Conservation (phyloP, 75 land plant species). For the Selaginella tamariscina region DNA sequence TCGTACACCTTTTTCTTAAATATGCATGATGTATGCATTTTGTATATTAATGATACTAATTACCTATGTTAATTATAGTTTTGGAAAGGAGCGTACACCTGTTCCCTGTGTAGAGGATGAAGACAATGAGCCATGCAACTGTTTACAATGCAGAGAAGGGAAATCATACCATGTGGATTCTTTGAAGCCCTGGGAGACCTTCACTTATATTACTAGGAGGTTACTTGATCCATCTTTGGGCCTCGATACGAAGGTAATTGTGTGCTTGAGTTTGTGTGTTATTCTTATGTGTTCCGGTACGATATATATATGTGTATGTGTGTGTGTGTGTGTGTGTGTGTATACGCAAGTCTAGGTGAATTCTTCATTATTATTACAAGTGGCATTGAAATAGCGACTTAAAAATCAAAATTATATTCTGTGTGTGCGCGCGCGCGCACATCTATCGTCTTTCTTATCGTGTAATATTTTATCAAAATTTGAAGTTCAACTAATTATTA, state of each 20-base stretch:
- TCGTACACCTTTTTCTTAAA: slow-evolving; percentile 43
- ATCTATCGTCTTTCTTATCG: too few relatives aligned
- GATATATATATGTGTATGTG: too few relatives aligned
- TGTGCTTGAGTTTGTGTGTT: background rate
- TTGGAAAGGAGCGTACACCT: slow-evolving; percentile 65
- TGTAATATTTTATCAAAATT: too few relatives aligned
- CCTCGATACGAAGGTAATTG: slow-evolving; percentile 50
- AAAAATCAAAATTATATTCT: too few relatives aligned
- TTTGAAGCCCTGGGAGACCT: slow-evolving; percentile 53
- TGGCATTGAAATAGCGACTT: too few relatives aligned
- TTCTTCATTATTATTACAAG: too few relatives aligned
- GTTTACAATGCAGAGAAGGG: slow-evolving; percentile 21
- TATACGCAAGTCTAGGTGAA: too few relatives aligned
- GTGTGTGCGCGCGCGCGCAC: too few relatives aligned
- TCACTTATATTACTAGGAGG: slow-evolving; percentile 59
- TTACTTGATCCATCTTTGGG: slow-evolving; percentile 61
- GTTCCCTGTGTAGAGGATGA: slow-evolving; percentile 73
- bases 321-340: too few relatives aligned
- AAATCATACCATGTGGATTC: slow-evolving; percentile 19
- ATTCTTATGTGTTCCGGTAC: too few relatives aligned
- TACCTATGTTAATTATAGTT: slow-evolving; percentile 76
- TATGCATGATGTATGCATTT: background rate
- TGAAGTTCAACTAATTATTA: too few relatives aligned
- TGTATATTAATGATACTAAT: slow-evolving; percentile 6
- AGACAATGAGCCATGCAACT: slow-evolving; percentile 34